These are phyloP conservation scores for Neurospora sp. DNA, from an alignment of 495 filamentous ascomycete genomes.

Conservation along the genomic window DNA sequence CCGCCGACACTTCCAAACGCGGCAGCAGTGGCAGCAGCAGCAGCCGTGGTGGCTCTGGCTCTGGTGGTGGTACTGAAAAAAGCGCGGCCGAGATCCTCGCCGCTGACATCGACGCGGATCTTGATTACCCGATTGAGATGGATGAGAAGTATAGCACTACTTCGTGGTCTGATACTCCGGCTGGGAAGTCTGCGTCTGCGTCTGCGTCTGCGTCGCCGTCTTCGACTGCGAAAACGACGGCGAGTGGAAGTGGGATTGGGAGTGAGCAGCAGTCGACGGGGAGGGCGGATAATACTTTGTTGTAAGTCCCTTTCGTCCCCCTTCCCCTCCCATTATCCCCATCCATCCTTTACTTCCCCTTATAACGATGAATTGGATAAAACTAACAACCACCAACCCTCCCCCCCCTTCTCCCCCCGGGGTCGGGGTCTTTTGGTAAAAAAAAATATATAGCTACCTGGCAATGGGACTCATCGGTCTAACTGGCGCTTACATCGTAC, in stretches of 20 bases:
- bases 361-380: background rate
- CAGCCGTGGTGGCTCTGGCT: too few species aligned
- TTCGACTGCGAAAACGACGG: constrained; percentile 1
- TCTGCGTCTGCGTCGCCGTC: background rate
- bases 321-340: background rate
- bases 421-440: background rate
- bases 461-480: background rate
- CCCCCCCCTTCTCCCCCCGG: background rate
- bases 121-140: constrained; percentile 17
- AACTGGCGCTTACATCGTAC: background rate
- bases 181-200: background rate
- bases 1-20: background rate
- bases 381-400: background rate
- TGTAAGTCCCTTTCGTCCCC: background rate
- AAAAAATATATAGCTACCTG: background rate
- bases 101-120: constrained; percentile 18
- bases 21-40: background rate
- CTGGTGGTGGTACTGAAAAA: background rate
- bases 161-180: background rate
- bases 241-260: too few species aligned
- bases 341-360: background rate
- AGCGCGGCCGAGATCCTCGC: background rate
- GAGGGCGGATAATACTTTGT: background rate
- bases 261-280: too few species aligned
- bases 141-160: constrained; percentile 9